These are phyloP conservation scores for Suhomyces kunorum DNA, from an alignment of 1,139 yeast species.

Conservation along the genomic window DNA sequence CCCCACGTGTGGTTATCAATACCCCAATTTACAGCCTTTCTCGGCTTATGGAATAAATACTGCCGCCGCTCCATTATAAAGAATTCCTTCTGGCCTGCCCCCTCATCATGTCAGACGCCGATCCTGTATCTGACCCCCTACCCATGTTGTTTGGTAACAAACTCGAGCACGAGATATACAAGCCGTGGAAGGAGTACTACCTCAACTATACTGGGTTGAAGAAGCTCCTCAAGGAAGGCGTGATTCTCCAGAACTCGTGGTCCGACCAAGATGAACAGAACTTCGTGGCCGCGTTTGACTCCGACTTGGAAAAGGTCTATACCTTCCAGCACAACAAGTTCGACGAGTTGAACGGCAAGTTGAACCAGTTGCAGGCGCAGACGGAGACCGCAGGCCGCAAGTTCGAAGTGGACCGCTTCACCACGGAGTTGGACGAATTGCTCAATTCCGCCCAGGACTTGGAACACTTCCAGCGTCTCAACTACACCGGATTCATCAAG, in stretches of 20 bases:
- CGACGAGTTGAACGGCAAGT: slow-evolving; percentile 63
- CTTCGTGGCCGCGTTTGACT: slow-evolving; percentile 80
- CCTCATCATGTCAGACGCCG: slow-evolving; percentile 6
- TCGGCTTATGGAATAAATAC: slow-evolving; percentile 6
- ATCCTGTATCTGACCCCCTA: slow-evolving; percentile 7
- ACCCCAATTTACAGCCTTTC: slow-evolving; percentile 1
- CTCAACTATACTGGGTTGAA: slow-evolving; percentile 78
- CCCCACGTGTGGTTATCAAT: slow-evolving; percentile 4
- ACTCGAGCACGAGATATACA: slow-evolving; percentile 75
- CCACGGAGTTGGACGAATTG: slow-evolving; percentile 67
- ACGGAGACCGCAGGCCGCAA: slow-evolving; percentile 33
- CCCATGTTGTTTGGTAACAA: slow-evolving; percentile 84
- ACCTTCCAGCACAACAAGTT: slow-evolving; percentile 76
- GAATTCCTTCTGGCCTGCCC: slow-evolving; percentile 2
- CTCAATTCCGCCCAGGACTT: slow-evolving; percentile 78
- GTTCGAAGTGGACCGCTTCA: slow-evolving; percentile 59
- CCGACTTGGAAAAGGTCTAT: slow-evolving; percentile 90
- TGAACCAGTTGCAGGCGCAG: slow-evolving; percentile 60
- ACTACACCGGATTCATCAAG: slow-evolving; percentile 91
- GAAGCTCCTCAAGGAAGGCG: slow-evolving; percentile 78
- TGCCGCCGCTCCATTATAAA: slow-evolving; percentile 6
- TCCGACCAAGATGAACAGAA: slow-evolving; percentile 64
- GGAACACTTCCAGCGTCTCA: slow-evolving; percentile 85
- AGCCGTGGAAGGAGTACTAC: slow-evolving; percentile 87
- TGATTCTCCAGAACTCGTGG: slow-evolving; percentile 47